phyloP scores from a whole-genome alignment of 441 rosid species.

The Eutrema salsugineum region DNA sequence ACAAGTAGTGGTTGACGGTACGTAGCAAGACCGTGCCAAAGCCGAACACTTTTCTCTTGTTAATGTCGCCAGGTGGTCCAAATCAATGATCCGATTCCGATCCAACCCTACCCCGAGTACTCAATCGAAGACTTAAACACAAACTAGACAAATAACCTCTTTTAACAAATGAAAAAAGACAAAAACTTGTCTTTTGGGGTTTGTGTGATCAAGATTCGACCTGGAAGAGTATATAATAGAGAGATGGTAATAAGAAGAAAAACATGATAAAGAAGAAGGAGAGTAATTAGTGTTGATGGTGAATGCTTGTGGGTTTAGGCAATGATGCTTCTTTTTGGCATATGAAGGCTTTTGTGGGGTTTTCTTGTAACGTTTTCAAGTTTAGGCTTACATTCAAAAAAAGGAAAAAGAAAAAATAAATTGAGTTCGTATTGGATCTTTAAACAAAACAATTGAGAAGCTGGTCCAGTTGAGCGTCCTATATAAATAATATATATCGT shows the following conservation, averaged over 20 bases:
- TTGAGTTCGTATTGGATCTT: background rate
- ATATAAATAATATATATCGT: background rate
- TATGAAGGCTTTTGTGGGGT: constrained; percentile 24
- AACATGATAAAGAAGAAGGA: constrained; percentile 6
- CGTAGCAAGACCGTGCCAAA: constrained; percentile 73
- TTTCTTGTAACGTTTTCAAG: background rate
- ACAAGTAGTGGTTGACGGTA: constrained; percentile 38
- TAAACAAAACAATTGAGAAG: background rate
- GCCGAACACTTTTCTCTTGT: constrained; percentile 63
- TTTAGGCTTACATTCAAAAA: background rate
- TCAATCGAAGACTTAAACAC: background rate
- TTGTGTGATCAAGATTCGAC: constrained; percentile 8
- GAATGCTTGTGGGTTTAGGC: constrained; percentile 28
- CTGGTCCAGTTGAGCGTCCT: background rate
- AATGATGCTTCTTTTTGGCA: constrained; percentile 25
- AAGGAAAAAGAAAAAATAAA: too few relatives aligned
- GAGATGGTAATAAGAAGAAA: constrained; percentile 17
- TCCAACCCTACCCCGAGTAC: background rate
- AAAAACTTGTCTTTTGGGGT: background rate
- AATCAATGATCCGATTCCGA: background rate
- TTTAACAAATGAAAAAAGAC: background rate
- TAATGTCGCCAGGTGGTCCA: constrained; percentile 64
- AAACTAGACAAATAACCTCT: background rate
- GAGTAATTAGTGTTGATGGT: constrained; percentile 17
- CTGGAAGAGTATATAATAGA: background rate